Evolutionary conservation across 176 grass and related monocot genomes (phyloP).

Genomic region (Oryza rufipogon): DNA sequence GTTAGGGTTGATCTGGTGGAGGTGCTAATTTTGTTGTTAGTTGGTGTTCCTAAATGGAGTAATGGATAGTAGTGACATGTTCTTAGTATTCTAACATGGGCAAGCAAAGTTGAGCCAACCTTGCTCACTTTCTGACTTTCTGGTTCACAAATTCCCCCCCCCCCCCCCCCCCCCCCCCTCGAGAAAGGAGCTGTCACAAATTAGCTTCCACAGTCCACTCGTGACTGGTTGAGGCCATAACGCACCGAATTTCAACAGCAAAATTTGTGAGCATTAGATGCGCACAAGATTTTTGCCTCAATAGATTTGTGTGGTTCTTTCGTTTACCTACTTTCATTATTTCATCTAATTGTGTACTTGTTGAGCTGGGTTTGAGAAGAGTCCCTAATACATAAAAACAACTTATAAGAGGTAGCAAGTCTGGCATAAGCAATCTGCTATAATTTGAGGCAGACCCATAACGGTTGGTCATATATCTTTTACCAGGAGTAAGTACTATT

Average conservation of each 20-base stretch:
- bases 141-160: not conserved
- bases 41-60: slow-evolving; percentile 36
- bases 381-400: not conserved
- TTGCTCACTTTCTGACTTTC: slow-evolving; percentile 4
- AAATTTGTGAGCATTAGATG: slow-evolving; percentile 6
- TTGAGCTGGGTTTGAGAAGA: not conserved
- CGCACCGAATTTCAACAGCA: not conserved
- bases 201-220: not conserved
- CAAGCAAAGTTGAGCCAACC: not conserved
- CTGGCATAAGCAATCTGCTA: slow-evolving; percentile 13
- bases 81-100: not conserved
- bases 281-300: not conserved
- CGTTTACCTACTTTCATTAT: not conserved
- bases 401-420: not conserved
- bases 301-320: not conserved
- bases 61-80: slow-evolving; percentile 12
- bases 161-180: not conserved
- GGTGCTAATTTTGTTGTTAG: not conserved
- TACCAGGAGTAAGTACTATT: slow-evolving; percentile 9
- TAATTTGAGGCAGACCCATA: slow-evolving; percentile 9
- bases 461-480: slow-evolving; percentile 37
- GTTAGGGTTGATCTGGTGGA: slow-evolving; percentile 32
- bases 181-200: not conserved
- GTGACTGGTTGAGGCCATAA: not conserved
- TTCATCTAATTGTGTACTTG: not conserved